Evolutionary conservation across 768 basidiomycete genomes (phyloP), one percentile per base, ranked within the genome.

Genomic region (Cantharellus anzutake): DNA sequence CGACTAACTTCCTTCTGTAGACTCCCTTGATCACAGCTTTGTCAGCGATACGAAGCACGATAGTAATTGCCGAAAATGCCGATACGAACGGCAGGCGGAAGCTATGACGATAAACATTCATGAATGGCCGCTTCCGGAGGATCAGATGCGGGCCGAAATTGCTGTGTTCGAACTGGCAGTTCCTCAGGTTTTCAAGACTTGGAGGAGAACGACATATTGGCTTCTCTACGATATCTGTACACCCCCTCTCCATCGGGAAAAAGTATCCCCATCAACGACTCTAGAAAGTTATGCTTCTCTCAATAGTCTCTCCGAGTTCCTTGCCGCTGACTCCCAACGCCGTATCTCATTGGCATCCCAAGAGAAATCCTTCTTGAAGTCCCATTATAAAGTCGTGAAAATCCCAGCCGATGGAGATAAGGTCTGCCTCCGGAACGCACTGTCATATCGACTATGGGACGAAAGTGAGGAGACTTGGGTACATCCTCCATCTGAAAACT

Each of bases 61-160:
- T 41, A 7, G 11, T 58, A 7, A n/a, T n/a, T 74, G 72, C 58
- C 2, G 16, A 2, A 71, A 67, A 58, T 75, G 75, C 51, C 3
- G 4, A 0, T 61, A 69, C 14, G 35, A 64, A 29, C n/a, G 5
- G 1, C 3, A 64, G 52, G 67, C 69, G 0, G 3, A 41, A 0
- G 3, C 0, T 0, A 62, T 75, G 65, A 2, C 2, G 0, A 76
- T 78, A 34, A 0, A 35, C 0, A 63, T 74, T 3, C 68, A 75
- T 42, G 78, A 79, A 58, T 76, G 75, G 76, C 78, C 77, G 0
- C 63, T 79, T 42, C 75, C 78, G 0, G 39, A 57, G 1, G 52
- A 63, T 5, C 29, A n/a, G 3, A 7, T 65, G 3, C 38, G 59
- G 4, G 69, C 69, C 0, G 65, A 71, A n/a, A 57, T n/a, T 38